Evolutionary conservation across 768 basidiomycete species (phyloP).

Genomic region (Leccinum subgranulosum): DNA sequence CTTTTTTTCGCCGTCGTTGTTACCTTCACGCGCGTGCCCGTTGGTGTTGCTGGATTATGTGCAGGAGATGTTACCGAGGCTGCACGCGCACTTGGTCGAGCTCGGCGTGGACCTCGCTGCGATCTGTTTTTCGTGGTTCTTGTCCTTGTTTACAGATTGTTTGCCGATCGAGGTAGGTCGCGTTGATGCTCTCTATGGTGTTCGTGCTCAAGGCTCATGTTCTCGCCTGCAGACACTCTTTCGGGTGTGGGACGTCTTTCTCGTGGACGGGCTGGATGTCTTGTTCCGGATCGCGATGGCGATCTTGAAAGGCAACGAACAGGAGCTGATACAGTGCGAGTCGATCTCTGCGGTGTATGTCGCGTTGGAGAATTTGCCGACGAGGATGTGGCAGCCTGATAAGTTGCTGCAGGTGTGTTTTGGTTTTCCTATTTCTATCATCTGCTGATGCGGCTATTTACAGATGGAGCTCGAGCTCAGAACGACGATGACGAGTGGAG

Average conservation of each 20-base stretch:
- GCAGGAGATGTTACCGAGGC: slow-evolving; percentile 67
- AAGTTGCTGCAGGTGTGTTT: slow-evolving; percentile 74
- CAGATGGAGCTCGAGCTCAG: slow-evolving; percentile 62
- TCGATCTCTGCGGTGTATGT: slow-evolving; percentile 89
- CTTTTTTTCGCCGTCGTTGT: slow-evolving; percentile 89
- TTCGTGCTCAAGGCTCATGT: too few relatives aligned
- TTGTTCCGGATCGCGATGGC: slow-evolving; percentile 88
- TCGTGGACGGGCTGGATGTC: slow-evolving; percentile 89
- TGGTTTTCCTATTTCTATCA: neutral
- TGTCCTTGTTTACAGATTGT: slow-evolving; percentile 81
- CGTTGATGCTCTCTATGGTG: neutral
- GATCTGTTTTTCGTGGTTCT: slow-evolving; percentile 97
- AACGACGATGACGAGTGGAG: slow-evolving; percentile 46
- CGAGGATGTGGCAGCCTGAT: slow-evolving; percentile 91
- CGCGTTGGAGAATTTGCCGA: slow-evolving; percentile 84
- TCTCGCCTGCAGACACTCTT: slow-evolving; percentile 62
- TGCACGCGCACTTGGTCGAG: slow-evolving; percentile 70
- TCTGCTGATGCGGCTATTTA: too few relatives aligned
- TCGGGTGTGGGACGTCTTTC: slow-evolving; percentile 93
- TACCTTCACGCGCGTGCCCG: slow-evolving; percentile 93
- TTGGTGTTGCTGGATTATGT: slow-evolving; percentile 88
- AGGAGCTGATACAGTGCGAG: slow-evolving; percentile 78
- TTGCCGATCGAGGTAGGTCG: slow-evolving; percentile 85
- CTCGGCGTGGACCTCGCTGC: slow-evolving; percentile 89
- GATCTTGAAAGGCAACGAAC: slow-evolving; percentile 80